Evolutionary conservation across 371 early-diverging fungal genomes (phyloP).

Genomic region (Apophysomyces trapeziformis): DNA sequence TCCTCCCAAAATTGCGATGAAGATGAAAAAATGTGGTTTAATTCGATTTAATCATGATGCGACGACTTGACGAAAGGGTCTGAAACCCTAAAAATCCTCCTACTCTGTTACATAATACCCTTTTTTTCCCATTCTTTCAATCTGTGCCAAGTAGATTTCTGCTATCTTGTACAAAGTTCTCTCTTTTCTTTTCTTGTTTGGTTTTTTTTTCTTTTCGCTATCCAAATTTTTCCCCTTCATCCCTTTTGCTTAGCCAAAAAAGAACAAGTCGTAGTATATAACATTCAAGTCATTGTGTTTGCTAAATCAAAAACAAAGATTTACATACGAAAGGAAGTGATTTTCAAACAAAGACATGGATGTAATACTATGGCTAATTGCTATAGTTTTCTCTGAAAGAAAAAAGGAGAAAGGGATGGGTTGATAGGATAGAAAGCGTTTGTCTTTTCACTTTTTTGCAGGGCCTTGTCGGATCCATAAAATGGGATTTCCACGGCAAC

Average conservation of each 20-base stretch:
- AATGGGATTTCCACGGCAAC: slow-evolving; percentile 6
- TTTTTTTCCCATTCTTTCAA: not conserved
- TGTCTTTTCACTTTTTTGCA: too few relatives aligned
- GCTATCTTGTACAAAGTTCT: not conserved
- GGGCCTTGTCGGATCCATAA: not conserved
- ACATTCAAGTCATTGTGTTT: not conserved
- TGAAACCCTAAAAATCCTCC: too few relatives aligned
- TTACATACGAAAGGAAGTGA: not conserved
- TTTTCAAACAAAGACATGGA: not conserved
- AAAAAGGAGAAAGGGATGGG: not conserved
- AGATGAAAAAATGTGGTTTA: slow-evolving; percentile 43
- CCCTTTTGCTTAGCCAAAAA: too few relatives aligned
- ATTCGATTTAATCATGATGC: slow-evolving; percentile 3
- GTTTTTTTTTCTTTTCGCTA: too few relatives aligned
- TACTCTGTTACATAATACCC: slow-evolving; percentile 7
- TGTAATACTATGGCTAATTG: too few relatives aligned
- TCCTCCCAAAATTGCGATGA: slow-evolving; percentile 58
- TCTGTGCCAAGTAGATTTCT: slow-evolving; percentile 8
- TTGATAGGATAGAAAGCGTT: not conserved
- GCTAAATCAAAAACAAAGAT: not conserved
- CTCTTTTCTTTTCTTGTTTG: too few relatives aligned
- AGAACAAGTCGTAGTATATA: too few relatives aligned
- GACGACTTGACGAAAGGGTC: too few relatives aligned
- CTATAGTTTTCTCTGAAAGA: not conserved
- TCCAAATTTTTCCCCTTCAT: too few relatives aligned